Evolutionary conservation across 2,329 filamentous ascomycete genomes (phyloP), one percentile per base, ranked within the genome.

Genomic region (Neodidymelliopsis sp.): DNA sequence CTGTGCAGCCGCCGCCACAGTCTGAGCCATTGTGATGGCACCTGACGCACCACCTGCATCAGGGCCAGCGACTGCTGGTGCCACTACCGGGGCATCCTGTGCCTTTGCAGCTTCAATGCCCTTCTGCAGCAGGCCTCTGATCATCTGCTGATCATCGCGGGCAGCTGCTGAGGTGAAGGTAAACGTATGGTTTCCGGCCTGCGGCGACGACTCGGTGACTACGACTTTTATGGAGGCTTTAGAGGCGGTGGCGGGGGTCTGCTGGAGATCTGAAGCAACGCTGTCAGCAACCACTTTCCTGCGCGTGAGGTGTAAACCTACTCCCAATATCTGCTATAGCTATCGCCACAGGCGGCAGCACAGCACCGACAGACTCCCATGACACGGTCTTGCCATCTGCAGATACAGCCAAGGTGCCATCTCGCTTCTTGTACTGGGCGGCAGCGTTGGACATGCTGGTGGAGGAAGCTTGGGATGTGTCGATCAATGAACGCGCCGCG

Each of bases 221-320:
- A 97, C 90, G 45, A 99, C 87, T 73, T 94, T 96, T 51, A 97
- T 82, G 81, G 96, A 96, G 42, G 96, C 91, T 79, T 96, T 97
- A 13, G 91, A 79, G 25, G 85, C 86, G n/a, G 81, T 86, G 52
- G 91, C 90, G 10, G 94, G 92, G 1, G 94, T 97, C 72, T 97
- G 93, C 73, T 99, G 93, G 37, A 99, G 84, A 75, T 97, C 90
- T 94, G 62, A 23, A 42, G 44, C 34, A 29, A 18, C 54, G 56
- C 48, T 55, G 42, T 51, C 29, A 40, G 36, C 20, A 12, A 23
- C 19, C 18, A 41, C 13, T 36, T 41, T 43, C 44, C 29, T 34
- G 47, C 51, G 33, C 25, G 25, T 34, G 19, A 31, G 19, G 29
- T n/a, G 29, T 8, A 23, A 25, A 54, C 87, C 69, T 79, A 94